A percentile compares a stretch with the other conserved stretches of the same genome.
Evolutionary conservation across 139 green algal genomes (phyloP).

Genomic region (Chlorella vulgaris): DNA sequence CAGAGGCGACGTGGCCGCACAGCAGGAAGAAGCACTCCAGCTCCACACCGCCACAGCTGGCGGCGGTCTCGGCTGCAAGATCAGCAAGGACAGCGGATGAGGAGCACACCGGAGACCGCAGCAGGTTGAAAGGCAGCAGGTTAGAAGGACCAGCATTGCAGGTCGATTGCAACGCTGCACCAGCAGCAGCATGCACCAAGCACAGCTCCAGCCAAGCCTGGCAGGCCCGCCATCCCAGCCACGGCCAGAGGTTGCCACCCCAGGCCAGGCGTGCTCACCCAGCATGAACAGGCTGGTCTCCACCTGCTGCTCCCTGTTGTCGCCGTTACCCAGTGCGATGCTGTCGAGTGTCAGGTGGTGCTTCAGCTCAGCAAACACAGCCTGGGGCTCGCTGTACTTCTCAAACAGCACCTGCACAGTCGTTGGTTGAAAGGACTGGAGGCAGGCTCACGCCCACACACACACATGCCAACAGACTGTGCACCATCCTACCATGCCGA

Average conservation of each 20-base stretch:
- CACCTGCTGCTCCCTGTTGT: conserved; percentile 37
- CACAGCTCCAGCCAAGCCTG: not conserved
- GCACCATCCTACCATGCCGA: not conserved
- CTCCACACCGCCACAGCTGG: conserved; percentile 38
- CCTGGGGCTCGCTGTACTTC: conserved; percentile 3
- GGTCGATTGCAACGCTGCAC: too few species aligned
- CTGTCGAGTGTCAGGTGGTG: conserved; percentile 21
- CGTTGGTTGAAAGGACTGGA: too few species aligned
- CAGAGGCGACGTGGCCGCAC: conserved; percentile 35
- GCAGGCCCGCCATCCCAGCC: not conserved
- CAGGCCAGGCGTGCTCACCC: conserved; percentile 16
- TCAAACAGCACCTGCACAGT: conserved; percentile 1
- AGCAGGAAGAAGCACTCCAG: conserved; percentile 39
- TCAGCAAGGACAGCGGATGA: not conserved
- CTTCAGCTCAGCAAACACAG: conserved; percentile 28
- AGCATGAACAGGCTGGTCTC: conserved; percentile 52
- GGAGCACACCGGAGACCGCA: not conserved
- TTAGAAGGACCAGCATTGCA: too few species aligned
- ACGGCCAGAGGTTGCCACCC: not conserved
- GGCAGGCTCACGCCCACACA: not conserved
- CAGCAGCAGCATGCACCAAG: not conserved
- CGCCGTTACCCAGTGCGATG: not conserved
- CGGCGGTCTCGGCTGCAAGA: conserved; percentile 29
- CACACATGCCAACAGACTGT: not conserved
- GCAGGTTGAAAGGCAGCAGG: too few species aligned